A percentile compares a stretch with the other conserved stretches of the same genome.
Evolutionary conservation across 306 rosid genomes (phyloP).

Genomic region (Cicer pinnatifidum): DNA sequence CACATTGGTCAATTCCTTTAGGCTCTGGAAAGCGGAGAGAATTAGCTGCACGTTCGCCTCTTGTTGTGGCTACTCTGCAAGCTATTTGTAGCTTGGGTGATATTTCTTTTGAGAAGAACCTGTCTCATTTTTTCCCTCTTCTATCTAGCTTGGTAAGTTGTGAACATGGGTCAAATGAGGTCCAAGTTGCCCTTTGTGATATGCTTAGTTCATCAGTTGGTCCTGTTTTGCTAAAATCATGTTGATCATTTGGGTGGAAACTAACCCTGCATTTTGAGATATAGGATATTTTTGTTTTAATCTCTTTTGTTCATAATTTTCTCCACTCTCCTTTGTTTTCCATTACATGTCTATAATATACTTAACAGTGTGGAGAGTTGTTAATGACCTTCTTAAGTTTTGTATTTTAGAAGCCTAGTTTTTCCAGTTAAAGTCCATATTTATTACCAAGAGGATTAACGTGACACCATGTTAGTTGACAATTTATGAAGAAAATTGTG

Average conservation of each 20-base stretch:
- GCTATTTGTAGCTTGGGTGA: constrained; percentile 80
- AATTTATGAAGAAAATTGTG: not conserved
- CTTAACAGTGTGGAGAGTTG: constrained; percentile 62
- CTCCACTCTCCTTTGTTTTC: constrained; percentile 8
- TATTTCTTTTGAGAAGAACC: constrained; percentile 70
- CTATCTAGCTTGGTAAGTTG: constrained; percentile 83
- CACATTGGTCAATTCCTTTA: constrained; percentile 80
- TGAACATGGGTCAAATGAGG: constrained; percentile 93
- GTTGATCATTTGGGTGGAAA: constrained; percentile 56
- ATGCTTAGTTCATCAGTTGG: constrained; percentile 88
- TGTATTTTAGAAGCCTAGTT: constrained; percentile 39
- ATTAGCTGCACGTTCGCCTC: constrained; percentile 88
- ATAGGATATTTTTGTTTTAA: constrained; percentile 59
- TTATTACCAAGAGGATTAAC: not conserved
- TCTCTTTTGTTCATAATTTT: constrained; percentile 51
- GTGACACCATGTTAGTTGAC: not conserved
- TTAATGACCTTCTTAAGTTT: constrained; percentile 50
- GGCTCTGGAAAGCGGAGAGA: constrained; percentile 91
- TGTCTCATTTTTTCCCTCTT: constrained; percentile 79
- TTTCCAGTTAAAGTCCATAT: not conserved
- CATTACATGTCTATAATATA: constrained; percentile 59
- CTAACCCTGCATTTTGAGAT: constrained; percentile 56
- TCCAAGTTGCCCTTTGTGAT: constrained; percentile 85
- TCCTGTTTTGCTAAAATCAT: constrained; percentile 77
- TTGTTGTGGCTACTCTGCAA: constrained; percentile 89